Percentiles rank a stretch among this genome's conserved stretches.
These are phyloP conservation scores for Drechslerella dactyloides DNA, from an alignment of 2,329 filamentous ascomycete species.

Conservation along the genomic window DNA sequence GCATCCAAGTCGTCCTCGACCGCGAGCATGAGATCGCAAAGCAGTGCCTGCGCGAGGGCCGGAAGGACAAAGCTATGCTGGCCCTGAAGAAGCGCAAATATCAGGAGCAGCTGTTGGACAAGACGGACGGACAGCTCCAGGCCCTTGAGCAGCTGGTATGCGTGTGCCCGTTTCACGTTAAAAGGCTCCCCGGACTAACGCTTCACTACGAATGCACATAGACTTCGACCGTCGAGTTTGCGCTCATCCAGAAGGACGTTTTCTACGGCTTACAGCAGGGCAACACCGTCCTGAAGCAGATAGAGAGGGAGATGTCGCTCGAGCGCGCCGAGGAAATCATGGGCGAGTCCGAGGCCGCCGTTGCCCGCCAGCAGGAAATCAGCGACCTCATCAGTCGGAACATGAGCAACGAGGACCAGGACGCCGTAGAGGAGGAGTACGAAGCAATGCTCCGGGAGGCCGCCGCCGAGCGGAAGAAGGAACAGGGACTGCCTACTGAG, in stretches of 20 bases:
- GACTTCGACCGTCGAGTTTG: conserved; percentile 89
- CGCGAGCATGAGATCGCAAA: conserved; percentile 86
- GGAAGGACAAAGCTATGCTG: conserved; percentile 81
- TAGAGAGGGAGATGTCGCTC: conserved; percentile 93
- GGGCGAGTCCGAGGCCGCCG: conserved; percentile 87
- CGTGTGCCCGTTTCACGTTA: background rate
- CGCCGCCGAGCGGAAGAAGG: conserved; percentile 54
- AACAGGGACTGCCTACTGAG: conserved; percentile 23
- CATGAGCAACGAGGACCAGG: conserved; percentile 93
- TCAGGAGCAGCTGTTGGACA: conserved; percentile 84
- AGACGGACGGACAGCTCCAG: conserved; percentile 92
- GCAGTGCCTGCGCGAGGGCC: conserved; percentile 78
- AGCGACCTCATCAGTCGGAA: conserved; percentile 86
- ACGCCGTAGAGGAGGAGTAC: conserved; percentile 95
- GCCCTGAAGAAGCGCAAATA: conserved; percentile 95
- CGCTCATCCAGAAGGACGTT: conserved; percentile 94
- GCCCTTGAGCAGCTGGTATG: conserved; percentile 78
- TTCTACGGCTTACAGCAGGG: conserved; percentile 91
- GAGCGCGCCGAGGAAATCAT: conserved; percentile 94
- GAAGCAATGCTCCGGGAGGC: conserved; percentile 76
- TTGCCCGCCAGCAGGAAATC: conserved; percentile 90
- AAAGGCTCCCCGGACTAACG: background rate
- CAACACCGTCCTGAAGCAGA: conserved; percentile 84
- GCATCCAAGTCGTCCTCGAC: conserved; percentile 82
- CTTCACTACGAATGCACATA: background rate